Percentiles rank a stretch among this genome's conserved stretches.
phyloP scores from a whole-genome alignment of 129 eudicot species.

The Pseudognaphalium luteoalbum region DNA sequence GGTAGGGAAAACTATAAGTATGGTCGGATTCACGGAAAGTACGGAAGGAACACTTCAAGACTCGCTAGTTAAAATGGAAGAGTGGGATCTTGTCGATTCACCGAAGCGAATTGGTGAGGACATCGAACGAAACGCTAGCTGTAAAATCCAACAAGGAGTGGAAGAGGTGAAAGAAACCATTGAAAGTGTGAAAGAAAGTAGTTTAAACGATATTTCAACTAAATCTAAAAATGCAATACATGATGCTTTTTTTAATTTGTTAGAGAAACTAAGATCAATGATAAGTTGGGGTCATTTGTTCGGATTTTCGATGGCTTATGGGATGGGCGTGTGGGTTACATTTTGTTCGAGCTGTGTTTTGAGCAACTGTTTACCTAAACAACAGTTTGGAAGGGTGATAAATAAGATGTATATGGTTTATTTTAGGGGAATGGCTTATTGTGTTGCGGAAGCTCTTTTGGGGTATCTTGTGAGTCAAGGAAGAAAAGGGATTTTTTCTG shows the following conservation, averaged over 20 bases:
- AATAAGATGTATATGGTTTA: conserved; percentile 70
- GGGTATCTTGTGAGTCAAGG: conserved; percentile 47
- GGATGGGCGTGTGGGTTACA: conserved; percentile 73
- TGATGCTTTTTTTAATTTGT: conserved; percentile 1
- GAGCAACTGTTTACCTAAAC: conserved; percentile 48
- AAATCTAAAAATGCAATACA: conserved; percentile 1
- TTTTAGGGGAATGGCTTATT: conserved; percentile 58
- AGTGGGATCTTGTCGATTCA: conserved; percentile 24
- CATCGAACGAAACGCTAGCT: conserved; percentile 18
- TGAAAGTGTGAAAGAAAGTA: background rate
- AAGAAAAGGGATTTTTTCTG: conserved; percentile 13
- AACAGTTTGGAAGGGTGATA: conserved; percentile 52
- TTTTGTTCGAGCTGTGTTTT: conserved; percentile 58
- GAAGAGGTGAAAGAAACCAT: conserved; percentile 25
- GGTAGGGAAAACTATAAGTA: background rate
- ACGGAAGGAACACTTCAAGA: conserved; percentile 1
- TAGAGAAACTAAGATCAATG: conserved; percentile 10
- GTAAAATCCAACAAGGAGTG: conserved; percentile 20
- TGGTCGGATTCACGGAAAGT: background rate
- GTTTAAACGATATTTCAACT: conserved; percentile 13
- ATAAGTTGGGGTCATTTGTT: conserved; percentile 46
- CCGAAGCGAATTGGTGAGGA: conserved; percentile 24
- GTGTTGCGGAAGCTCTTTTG: conserved; percentile 50
- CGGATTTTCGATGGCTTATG: conserved; percentile 63
- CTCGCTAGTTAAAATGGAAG: background rate